Evolutionary conservation across 495 filamentous ascomycete genomes (phyloP), one percentile per base, ranked within the genome.

Genomic region (Rhypophila decipiens): DNA sequence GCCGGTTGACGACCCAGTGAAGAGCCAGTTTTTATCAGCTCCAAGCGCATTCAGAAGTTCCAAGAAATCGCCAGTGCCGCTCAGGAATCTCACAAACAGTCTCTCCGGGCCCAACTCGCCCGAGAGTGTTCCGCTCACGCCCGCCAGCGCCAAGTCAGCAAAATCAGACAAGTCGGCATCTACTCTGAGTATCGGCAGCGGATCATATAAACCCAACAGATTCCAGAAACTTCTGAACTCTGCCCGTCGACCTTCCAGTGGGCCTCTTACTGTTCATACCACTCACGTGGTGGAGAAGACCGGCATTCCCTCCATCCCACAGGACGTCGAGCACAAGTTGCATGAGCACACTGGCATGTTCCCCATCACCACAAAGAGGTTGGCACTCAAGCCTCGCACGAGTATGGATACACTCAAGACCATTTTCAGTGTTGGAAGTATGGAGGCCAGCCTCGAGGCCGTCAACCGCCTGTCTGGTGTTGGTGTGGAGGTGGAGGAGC

Each of bases 401-500:
- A 70, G 65, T 42, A 52, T 63, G 46, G 69, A 72, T 29, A 68
- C 68, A 8, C 49, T 69, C 4, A 68, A 59, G 41, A 70, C 65
- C 24, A 72, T 71, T 24, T 63, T 73, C 34, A 67, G 63, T 49
- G 64, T 68, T 24, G 64, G 60, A 29, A 67, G 64, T 38, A 35
- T 60, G 21, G 67, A 67, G 42, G 41, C 53, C 0, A 55, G 42
- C 29, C 52, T 59, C 23, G 62, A 68, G 18, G 52, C 60, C 17
- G 48, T 58, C 7, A 54, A 59, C 13, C 19, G 50, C 4, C 24
- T 50, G n/a, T 31, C 56, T 9, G 13, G 35, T 13, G 48, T 42
- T 3, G 44, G 52, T 8, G 29, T 41, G 15, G 42, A 51, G 24
- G 31, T n/a, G 23, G 42, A 42, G 10, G 46, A 49, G 7, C 23